These are phyloP conservation scores for Skeletonema costatum DNA, from an alignment of 108 stramenopile species.

Conservation along the genomic window DNA sequence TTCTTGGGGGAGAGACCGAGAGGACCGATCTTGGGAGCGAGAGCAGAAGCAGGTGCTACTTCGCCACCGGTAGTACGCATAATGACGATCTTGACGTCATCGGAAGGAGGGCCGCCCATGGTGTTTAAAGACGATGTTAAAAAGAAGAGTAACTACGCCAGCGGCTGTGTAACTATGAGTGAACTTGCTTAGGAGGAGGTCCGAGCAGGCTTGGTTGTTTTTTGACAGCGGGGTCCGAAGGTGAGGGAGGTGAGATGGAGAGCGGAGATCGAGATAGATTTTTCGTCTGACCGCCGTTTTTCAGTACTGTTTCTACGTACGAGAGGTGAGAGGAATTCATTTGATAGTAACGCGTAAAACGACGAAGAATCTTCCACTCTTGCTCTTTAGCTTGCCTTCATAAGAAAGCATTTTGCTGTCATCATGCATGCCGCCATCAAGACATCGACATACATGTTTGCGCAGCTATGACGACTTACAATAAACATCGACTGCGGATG, in stretches of 20 bases:
- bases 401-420: too few relatives aligned
- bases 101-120: constrained; percentile 95
- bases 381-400: background rate
- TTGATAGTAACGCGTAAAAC: constrained; percentile 17
- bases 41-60: constrained; percentile 95
- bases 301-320: constrained; percentile 28
- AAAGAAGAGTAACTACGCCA: constrained; percentile 52
- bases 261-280: too few relatives aligned
- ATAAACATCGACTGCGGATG: background rate
- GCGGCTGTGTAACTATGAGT: constrained; percentile 21
- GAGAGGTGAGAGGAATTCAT: background rate
- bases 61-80: constrained; percentile 99
- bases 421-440: too few relatives aligned
- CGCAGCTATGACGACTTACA: background rate
- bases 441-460: background rate
- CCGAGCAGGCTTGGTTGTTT: background rate
- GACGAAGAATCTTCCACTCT: background rate
- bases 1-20: constrained; percentile 99
- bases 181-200: background rate
- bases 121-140: constrained; percentile 95
- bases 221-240: background rate
- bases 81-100: constrained; percentile 96
- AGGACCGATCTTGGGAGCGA: constrained; percentile 99
- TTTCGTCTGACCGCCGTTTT: background rate
- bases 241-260: background rate